These are phyloP conservation scores for Tubosaeta sp. DNA, from an alignment of 768 basidiomycete species.

Conservation along the genomic window DNA sequence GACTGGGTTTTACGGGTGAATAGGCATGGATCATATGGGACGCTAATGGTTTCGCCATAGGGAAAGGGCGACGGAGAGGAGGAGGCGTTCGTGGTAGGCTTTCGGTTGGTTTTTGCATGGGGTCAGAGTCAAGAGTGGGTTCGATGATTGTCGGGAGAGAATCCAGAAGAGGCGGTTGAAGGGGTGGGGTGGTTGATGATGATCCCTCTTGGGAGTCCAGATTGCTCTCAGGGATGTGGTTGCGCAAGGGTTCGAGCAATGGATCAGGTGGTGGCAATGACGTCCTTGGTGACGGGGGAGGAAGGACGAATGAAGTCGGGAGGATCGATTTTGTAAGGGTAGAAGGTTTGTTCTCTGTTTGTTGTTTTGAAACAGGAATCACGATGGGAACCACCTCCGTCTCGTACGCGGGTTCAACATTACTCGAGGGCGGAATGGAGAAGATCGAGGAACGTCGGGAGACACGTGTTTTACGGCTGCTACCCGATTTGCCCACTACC, in stretches of 20 bases:
- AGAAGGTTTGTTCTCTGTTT: slow-evolving; percentile 11
- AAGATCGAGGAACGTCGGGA: slow-evolving; percentile 44
- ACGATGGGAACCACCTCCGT: slow-evolving; percentile 44
- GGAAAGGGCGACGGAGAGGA: slow-evolving; percentile 48
- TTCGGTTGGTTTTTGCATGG: slow-evolving; percentile 3
- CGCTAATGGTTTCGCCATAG: slow-evolving; percentile 67
- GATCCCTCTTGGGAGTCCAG: background rate
- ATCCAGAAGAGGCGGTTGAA: slow-evolving; percentile 4
- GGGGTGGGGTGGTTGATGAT: background rate
- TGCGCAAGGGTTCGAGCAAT: slow-evolving; percentile 26
- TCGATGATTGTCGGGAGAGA: slow-evolving; percentile 20
- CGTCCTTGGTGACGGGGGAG: slow-evolving; percentile 71
- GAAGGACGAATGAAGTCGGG: slow-evolving; percentile 70
- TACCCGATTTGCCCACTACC: slow-evolving; percentile 44
- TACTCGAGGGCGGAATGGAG: slow-evolving; percentile 33
- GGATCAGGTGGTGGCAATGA: slow-evolving; percentile 47
- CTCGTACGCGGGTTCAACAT: slow-evolving; percentile 44
- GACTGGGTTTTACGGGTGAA: slow-evolving; percentile 76
- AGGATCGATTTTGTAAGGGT: slow-evolving; percentile 46
- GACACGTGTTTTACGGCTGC: slow-evolving; percentile 40
- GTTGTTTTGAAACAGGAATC: slow-evolving; percentile 28
- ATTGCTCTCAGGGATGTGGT: slow-evolving; percentile 16
- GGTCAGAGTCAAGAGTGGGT: slow-evolving; percentile 5
- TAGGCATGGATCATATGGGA: slow-evolving; percentile 75
- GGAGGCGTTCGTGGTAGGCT: slow-evolving; percentile 20